Evolutionary conservation across 1,284 basidiomycete genomes (phyloP).

Genomic region (Retiboletus flavoniger): DNA sequence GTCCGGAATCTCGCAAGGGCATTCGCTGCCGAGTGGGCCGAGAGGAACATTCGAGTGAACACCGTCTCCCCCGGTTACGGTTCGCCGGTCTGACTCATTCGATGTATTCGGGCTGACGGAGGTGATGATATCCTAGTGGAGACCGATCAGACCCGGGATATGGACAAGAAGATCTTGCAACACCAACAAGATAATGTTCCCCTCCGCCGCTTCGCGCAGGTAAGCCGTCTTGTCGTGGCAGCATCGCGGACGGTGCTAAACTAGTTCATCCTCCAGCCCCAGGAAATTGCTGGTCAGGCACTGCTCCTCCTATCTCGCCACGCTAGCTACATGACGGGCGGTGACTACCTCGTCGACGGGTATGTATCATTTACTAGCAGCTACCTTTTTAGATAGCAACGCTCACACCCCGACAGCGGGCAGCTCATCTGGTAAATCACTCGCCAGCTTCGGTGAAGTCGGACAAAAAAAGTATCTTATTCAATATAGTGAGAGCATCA

Average conservation of each 20-base stretch:
- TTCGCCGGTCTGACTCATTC: slow-evolving; percentile 13
- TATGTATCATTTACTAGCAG: slow-evolving; percentile 17
- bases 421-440: slow-evolving; percentile 38
- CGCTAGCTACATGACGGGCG: slow-evolving; percentile 46
- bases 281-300: slow-evolving; percentile 45
- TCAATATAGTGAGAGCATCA: background rate
- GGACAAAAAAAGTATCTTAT: background rate
- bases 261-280: slow-evolving; percentile 27
- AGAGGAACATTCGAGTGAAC: slow-evolving; percentile 55
- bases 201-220: slow-evolving; percentile 43
- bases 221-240: background rate
- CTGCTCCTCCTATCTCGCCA: slow-evolving; percentile 44
- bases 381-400: too few relatives aligned
- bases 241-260: background rate
- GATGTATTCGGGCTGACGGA: slow-evolving; percentile 9
- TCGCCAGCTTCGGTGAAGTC: background rate
- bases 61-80: slow-evolving; percentile 61
- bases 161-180: slow-evolving; percentile 36
- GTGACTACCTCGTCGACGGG: slow-evolving; percentile 45
- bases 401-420: slow-evolving; percentile 23
- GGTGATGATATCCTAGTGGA: slow-evolving; percentile 24
- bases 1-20: slow-evolving; percentile 56
- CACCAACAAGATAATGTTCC: slow-evolving; percentile 40
- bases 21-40: slow-evolving; percentile 62
- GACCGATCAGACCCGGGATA: slow-evolving; percentile 38